Evolutionary conservation across 2,329 filamentous ascomycete species (phyloP), one percentile per base, ranked within the genome.

Genomic region (Neocucurbitaria cava): DNA sequence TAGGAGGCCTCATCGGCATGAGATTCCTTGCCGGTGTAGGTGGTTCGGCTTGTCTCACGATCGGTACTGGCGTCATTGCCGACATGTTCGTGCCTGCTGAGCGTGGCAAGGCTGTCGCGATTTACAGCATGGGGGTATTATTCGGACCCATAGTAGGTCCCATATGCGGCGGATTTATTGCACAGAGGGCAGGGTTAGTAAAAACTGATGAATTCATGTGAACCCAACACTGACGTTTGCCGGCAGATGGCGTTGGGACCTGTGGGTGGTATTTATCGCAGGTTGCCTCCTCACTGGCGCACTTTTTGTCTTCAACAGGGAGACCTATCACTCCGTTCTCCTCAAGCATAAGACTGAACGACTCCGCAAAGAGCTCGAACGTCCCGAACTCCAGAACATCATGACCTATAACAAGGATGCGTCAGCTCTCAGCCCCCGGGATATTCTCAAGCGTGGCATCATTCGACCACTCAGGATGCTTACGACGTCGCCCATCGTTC

Each of bases 331-430:
- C 3, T 73, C 77, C 0, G 65, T 78, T 4, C 66, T 85, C 1
- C 67, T 85, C 8, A 70, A 78, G 31, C 89, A 89, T 66, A 76
- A 76, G 88, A 77, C 90, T 0, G 84, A 82, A 0, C 81, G 81
- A 31, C 57, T 75, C 7, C 69, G 76, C 9, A 80, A 78, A 52
- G 78, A 82, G 9, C 64, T 76, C 28, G 64, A 72, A 7, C 76
- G 83, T 2, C 77, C 77, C 4, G 78, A 81, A 35, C 75, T 81
- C 28, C 80, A 79, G 4, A 81, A 79, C 21, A 64, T 71, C 11
- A 79, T 81, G 63, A 69, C 66, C 0, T 62, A 65, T 44, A 41
- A 62, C 13, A 64, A 70, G 7, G 63, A 66, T 30, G 58, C 61
- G 4, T 35, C 54, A 0, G 31, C 62, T 15, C 46, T 64, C 0